A percentile compares a stretch with the other conserved stretches of the same genome.
phyloP scores from a whole-genome alignment of 140 eudicot species.

The Stevia rebaudiana region DNA sequence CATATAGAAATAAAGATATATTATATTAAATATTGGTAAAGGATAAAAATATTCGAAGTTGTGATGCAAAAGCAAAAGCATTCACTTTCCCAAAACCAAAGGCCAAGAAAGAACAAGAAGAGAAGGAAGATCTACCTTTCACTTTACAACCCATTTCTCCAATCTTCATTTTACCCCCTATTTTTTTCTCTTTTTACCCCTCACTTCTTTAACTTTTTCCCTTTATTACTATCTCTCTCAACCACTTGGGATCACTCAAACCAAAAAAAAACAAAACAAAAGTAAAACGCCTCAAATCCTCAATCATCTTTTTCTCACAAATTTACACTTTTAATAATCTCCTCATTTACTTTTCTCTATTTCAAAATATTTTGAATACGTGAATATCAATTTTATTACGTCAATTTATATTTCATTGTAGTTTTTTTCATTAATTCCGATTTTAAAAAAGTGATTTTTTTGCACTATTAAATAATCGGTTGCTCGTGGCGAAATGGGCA shows the following conservation, averaged over 20 bases:
- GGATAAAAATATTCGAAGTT: conserved; percentile 21
- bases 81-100: conserved; percentile 65
- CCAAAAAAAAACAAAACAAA: not conserved
- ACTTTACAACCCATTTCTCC: conserved; percentile 40
- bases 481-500: too few species aligned
- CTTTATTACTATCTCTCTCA: conserved; percentile 21
- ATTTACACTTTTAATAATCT: conserved; percentile 27
- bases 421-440: too few species aligned
- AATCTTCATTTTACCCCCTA: conserved; percentile 35
- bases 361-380: not conserved
- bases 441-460: too few species aligned
- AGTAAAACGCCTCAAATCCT: conserved; percentile 12
- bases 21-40: not conserved
- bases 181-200: conserved; percentile 19
- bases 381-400: not conserved
- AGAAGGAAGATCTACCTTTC: conserved; percentile 49
- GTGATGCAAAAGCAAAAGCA: conserved; percentile 49
- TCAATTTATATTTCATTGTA: too few species aligned
- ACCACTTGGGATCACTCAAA: conserved; percentile 40
- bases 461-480: too few species aligned
- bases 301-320: conserved; percentile 43
- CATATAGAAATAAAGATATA: too few species aligned
- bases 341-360: conserved; percentile 14
- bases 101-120: conserved; percentile 20
- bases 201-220: conserved; percentile 29